Evolutionary conservation across 805 yeast species (phyloP), one percentile per base, ranked within the genome.

Genomic region (Ogataea sp.): DNA sequence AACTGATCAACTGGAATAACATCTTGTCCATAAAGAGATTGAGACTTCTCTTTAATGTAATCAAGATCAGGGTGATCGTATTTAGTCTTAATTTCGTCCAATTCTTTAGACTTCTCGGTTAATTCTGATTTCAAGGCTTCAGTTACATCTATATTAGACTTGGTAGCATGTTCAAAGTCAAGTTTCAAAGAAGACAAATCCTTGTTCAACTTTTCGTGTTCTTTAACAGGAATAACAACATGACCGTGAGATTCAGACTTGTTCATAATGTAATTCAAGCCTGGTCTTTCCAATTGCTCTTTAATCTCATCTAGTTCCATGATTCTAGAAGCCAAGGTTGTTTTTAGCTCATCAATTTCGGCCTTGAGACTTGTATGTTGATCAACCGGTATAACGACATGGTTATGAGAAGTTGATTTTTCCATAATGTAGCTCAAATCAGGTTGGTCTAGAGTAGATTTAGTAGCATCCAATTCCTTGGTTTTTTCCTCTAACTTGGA

Each of bases 381-480:
- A 4, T 33, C 36, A 16, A 6, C 7, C 13, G 49, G 39, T 10
- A 47, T 9, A n/a, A 34, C 40, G 29, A 36, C 38, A 38, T 42
- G 21, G 20, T 45, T 46, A 8, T 32, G 39, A 8, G 44, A 39
- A 4, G 26, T 31, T 0, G 68, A 61, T 26, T 57, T 54, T 4
- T 39, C 42, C 27, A 41, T 49, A 25, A 71, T 30, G 33, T 55
- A 50, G 0, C 60, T 65, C 6, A 55, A 14, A 16, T 59, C 32
- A 6, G 72, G 70, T 8, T 40, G 31, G 5, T 25, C 41, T 8
- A 48, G 17, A 21, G 41, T 26, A n/a, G 34, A 20, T 20, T 30
- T 31, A 2, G 38, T 31, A 6, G 41, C 25, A 2, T 34, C 44
- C 15, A 49, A 32, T 10, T 45, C 44, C 15, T 42, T 26, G 18